A percentile compares a stretch with the other conserved stretches of the same genome.
These are phyloP conservation scores for Tubosaeta sp. DNA, from an alignment of 768 basidiomycete species.

Conservation along the genomic window DNA sequence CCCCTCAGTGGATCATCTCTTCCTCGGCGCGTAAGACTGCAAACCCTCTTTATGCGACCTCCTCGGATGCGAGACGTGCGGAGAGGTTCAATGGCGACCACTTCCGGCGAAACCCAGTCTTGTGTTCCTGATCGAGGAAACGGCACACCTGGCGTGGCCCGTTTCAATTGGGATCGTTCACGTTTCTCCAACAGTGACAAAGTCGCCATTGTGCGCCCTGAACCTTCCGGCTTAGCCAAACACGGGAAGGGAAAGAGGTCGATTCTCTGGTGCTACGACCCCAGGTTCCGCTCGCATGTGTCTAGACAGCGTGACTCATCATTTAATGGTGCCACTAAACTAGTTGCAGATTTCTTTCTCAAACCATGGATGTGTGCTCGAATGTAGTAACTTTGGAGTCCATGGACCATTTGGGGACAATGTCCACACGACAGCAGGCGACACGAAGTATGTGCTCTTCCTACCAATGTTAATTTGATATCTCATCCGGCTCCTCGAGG, in stretches of 20 bases:
- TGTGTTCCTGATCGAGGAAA: background rate
- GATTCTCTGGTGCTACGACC: conserved; percentile 69
- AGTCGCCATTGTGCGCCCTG: background rate
- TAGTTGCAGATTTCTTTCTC: too few species aligned
- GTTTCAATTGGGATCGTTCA: conserved; percentile 30
- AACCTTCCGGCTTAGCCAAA: background rate
- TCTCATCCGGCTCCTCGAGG: conserved; percentile 51
- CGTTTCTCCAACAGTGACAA: too few species aligned
- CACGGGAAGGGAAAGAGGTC: background rate
- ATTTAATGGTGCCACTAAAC: too few species aligned
- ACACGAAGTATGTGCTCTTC: conserved; percentile 4
- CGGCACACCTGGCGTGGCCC: conserved; percentile 44
- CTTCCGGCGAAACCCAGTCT: conserved; percentile 73
- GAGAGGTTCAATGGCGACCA: conserved; percentile 68
- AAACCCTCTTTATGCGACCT: conserved; percentile 65
- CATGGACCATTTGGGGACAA: conserved; percentile 40
- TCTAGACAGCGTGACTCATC: background rate
- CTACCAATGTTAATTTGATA: background rate
- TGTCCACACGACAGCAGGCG: conserved; percentile 53
- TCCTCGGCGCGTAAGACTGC: conserved; percentile 66
- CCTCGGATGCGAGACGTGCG: conserved; percentile 55
- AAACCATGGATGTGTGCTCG: too few species aligned
- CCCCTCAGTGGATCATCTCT: conserved; percentile 72
- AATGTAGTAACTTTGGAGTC: conserved; percentile 23
- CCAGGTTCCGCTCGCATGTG: conserved; percentile 55